Conservation (phyloP, 495 filamentous ascomycete genomes). For the Hypoxylon trugodes region DNA sequence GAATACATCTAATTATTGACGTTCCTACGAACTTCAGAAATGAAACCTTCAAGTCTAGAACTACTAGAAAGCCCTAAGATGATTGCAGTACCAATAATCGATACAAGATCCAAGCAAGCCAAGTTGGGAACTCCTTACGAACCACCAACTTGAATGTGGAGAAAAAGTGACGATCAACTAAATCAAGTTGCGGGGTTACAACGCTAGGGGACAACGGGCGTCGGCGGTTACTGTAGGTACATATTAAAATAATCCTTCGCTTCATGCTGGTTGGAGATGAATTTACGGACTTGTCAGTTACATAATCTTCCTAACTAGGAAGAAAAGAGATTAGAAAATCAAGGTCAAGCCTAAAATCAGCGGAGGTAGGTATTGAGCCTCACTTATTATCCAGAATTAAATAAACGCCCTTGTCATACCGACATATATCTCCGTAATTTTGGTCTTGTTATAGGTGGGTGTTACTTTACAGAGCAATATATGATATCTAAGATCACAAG, state of each 20-base stretch:
- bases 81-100: conserved; percentile 17
- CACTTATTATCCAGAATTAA: conserved; percentile 40
- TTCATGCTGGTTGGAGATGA: conserved; percentile 13
- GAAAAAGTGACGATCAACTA: conserved; percentile 28
- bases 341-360: conserved; percentile 34
- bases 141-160: conserved; percentile 32
- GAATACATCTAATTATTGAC: conserved; percentile 11
- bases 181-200: conserved; percentile 35
- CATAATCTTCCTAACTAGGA: conserved; percentile 25
- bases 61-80: conserved; percentile 21
- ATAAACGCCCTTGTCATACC: conserved; percentile 20
- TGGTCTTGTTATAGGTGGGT: background rate
- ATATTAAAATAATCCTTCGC: conserved; percentile 33
- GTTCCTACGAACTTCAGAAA: conserved; percentile 21
- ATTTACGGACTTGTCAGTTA: conserved; percentile 9
- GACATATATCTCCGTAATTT: conserved; percentile 4
- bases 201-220: conserved; percentile 13
- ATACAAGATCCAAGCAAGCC: conserved; percentile 17
- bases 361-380: conserved; percentile 31
- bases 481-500: background rate
- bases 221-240: conserved; percentile 30
- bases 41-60: conserved; percentile 39
- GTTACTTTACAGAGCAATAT: background rate
- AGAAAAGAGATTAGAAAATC: background rate
- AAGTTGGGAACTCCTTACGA: conserved; percentile 18